Conservation (phyloP, 768 basidiomycete species). For the Leccinum barrowsii region DNA sequence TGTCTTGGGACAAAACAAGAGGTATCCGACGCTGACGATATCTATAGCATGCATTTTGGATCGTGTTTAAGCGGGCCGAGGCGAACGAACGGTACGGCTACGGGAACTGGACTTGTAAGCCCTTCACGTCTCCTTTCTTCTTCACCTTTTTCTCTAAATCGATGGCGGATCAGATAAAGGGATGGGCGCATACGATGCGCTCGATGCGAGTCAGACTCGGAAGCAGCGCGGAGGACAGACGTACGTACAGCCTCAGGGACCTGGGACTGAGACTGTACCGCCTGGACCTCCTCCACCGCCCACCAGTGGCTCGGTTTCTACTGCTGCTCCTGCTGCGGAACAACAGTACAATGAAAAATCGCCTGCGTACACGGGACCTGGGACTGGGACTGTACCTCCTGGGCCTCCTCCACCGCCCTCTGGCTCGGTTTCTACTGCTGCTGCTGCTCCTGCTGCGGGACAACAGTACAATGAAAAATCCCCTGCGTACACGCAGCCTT, state of each 20-base stretch:
- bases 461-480: background rate
- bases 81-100: conserved; percentile 53
- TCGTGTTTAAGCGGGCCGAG: conserved; percentile 78
- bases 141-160: background rate
- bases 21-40: too few relatives aligned
- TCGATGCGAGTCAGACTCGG: background rate
- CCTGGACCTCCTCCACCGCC: background rate
- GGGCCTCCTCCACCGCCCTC: background rate
- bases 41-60: conserved; percentile 74
- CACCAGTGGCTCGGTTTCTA: background rate
- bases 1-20: too few relatives aligned
- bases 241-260: background rate
- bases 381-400: background rate
- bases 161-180: conserved; percentile 10
- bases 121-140: background rate
- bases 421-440: background rate
- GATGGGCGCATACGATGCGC: conserved; percentile 18
- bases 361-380: background rate
- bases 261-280: background rate
- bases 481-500: background rate
- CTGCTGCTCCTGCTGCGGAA: background rate
- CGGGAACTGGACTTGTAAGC: conserved; percentile 25
- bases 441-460: background rate
- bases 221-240: background rate
- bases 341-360: background rate